Evolutionary conservation across 306 rosid species (phyloP), one percentile per base, ranked within the genome.

Genomic region (Citrullus amarus): DNA sequence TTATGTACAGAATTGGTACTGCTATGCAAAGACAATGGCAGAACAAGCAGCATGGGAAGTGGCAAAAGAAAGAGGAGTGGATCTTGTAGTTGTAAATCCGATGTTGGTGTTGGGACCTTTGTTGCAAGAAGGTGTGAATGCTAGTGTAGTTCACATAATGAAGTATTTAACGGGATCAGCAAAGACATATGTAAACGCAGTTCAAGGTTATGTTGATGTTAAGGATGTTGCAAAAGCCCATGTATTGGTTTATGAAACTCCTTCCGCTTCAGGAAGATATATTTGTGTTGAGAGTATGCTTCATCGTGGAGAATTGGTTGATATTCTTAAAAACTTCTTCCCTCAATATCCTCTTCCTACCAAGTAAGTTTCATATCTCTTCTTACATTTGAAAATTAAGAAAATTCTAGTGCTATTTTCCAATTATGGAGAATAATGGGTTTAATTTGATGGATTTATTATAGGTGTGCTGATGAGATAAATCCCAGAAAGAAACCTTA

Each of bases 241-340:
- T 70, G 14, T 92, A 41, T 88, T 92, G 41, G 88, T 92, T 9
- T 91, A 69, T 9, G 93, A 95, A 82, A 86, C 89, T 5, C 84
- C 89, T 0, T 86, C 93, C 4, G 97, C 96, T 32, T 82, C 87
- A 2, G 99, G 97, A 20, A 82, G 99, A 50, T 91, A 91, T 77
- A 81, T 95, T 0, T 95, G 99, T 53, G 86, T 88, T 1, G 92
- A 95, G 70, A 83, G 84, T 22, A 89, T 93, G 0, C 85, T 92
- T 75, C 99, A 95, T 79, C 97, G 96, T 25, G 98, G 89, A 48
- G 98, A 92, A 0, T 85, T 96, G 0, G 93, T 96, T 11, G 93
- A 88, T 6, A 91, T 91, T 83, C 83, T 95, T 0, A 88, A 89
- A 60, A 83, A 95, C 51, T 76, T 78, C 78, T 95, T 92, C 75